Base-by-base conservation (phyloP, 1,139 yeast genomes). In the Suhomyces atakaporum region DNA sequence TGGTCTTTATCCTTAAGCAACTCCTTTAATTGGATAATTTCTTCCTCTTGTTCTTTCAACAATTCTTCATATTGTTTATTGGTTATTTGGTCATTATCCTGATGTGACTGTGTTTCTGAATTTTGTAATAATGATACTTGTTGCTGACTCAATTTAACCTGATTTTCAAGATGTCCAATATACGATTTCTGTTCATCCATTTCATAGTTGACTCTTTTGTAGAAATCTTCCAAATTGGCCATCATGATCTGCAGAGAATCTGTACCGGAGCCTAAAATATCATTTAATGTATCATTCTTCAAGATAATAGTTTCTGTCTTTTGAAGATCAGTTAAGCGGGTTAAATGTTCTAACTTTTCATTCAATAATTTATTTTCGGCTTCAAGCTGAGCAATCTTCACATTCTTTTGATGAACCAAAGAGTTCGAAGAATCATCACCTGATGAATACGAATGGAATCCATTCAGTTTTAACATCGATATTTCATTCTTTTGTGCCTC, bases 261-360 rank as follows among this genome's bases (percentile, higher is more conserved):
- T 9, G 59, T 56, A 3, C 66, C 66, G 1, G 63, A 53, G 4
- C 73, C 68, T 14, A 73, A 54, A 22, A 80, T 60, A 39, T 74
- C 77, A 47, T 77, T 78, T 34, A 79, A 54, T 0, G 77, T 60
- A 39, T 79, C 84, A 46, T 78, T 77, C 43, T 77, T 75, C 25
- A 75, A 59, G 9, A 76, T 71, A 4, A 74, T 64, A 6, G 76
- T 72, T 44, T 78, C 84, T 1, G 83, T 75, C 40, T 69, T 69
- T 37, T 72, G 76, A 32, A 79, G 69, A 49, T 81, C 86, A 25
- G 79, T 74, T 24, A 84, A 58, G 39, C 92, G 64, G 8, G 77
- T 75, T 30, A 79, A 61, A 54, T 84, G 92, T 45, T 83, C 89
- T n/a, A 83, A 64, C 46, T 78, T 75, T 49, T 84, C 92, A 38